Evolutionary conservation across 768 basidiomycete species (phyloP).

Genomic region (Russula emetica): DNA sequence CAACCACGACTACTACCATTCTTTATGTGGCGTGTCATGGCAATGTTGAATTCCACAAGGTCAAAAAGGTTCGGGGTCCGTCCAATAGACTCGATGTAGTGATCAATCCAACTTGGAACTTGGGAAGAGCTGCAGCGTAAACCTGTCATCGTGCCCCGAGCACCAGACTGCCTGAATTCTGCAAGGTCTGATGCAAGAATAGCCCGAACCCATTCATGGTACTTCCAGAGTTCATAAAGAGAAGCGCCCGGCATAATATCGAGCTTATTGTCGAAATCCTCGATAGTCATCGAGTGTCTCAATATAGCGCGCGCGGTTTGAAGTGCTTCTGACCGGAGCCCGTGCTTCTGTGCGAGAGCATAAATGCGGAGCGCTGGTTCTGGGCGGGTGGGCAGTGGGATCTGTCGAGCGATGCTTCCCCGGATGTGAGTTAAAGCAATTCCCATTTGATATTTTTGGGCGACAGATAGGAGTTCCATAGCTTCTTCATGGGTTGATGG

Average conservation of each 20-base stretch:
- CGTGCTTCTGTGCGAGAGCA: not conserved
- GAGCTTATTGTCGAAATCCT: not conserved
- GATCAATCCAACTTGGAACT: slow-evolving; percentile 5
- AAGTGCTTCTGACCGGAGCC: not conserved
- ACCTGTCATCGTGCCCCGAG: not conserved
- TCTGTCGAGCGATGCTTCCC: not conserved
- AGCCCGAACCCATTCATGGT: not conserved
- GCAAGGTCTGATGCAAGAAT: not conserved
- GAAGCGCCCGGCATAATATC: not conserved
- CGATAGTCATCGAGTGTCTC: not conserved
- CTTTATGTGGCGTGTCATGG: not conserved
- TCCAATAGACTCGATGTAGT: too few species aligned
- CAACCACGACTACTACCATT: not conserved
- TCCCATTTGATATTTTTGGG: not conserved
- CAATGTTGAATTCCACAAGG: not conserved
- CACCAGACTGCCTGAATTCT: not conserved
- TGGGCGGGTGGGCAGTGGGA: not conserved
- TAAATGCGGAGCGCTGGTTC: not conserved
- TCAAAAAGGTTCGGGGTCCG: too few species aligned
- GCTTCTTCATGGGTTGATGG: not conserved
- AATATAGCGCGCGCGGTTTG: not conserved
- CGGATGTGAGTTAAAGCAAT: not conserved
- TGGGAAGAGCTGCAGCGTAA: not conserved
- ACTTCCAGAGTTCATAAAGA: slow-evolving; percentile 17
- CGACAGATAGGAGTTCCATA: not conserved